Conservation (phyloP, 1,284 basidiomycete genomes). For the Apiotrichum mycotoxinovorans region DNA sequence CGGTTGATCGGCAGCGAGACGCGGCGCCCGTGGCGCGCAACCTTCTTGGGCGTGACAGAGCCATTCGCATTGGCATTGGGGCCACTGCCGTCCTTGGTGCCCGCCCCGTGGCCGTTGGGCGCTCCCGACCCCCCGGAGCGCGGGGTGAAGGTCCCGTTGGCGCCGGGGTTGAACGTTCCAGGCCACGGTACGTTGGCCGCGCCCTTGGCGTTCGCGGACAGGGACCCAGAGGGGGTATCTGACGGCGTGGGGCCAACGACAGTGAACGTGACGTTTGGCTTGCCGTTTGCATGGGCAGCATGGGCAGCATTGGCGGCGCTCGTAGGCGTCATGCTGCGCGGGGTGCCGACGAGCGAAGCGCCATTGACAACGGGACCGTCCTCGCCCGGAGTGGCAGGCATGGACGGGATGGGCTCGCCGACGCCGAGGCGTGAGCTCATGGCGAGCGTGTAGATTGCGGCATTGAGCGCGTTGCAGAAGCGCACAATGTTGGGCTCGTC, state of each 20-base stretch:
- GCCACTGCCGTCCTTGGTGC: too few relatives aligned
- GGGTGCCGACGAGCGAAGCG: background rate
- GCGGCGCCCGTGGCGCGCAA: conserved; percentile 25
- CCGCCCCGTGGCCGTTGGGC: background rate
- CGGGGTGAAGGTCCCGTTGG: conserved; percentile 9
- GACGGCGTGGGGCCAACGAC: conserved; percentile 30
- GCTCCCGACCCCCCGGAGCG: conserved; percentile 14
- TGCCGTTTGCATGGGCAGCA: too few relatives aligned
- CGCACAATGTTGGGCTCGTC: conserved; percentile 47
- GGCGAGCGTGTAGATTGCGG: conserved; percentile 71
- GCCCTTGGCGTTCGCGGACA: background rate
- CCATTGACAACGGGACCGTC: background rate
- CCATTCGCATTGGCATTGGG: background rate
- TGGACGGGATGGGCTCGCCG: conserved; percentile 15
- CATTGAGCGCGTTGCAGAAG: conserved; percentile 72
- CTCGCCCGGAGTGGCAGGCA: conserved; percentile 15
- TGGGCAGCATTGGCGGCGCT: too few relatives aligned
- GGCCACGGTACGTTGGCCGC: conserved; percentile 5
- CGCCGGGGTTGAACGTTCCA: conserved; percentile 1
- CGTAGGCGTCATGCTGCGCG: background rate
- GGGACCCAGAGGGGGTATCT: conserved; percentile 16
- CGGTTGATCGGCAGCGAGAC: conserved; percentile 55
- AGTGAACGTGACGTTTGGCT: conserved; percentile 39
- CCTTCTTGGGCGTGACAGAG: conserved; percentile 11
- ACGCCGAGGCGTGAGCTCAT: conserved; percentile 60